These are phyloP conservation scores for Teunomyces funiuensis DNA, from an alignment of 805 yeast species.

Conservation along the genomic window DNA sequence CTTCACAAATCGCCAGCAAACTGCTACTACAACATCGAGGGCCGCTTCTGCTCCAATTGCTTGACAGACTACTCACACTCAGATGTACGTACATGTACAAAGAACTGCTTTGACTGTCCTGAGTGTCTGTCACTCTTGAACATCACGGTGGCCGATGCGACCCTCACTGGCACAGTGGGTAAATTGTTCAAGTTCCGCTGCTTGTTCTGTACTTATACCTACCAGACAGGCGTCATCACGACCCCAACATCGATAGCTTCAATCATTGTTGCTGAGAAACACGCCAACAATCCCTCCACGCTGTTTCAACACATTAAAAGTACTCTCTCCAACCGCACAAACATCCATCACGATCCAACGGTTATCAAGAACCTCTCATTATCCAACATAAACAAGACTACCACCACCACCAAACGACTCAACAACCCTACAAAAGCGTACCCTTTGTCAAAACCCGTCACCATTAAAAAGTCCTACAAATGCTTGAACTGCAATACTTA, in stretches of 20 bases:
- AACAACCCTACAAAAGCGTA: not conserved
- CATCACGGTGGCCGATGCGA: conserved; percentile 20
- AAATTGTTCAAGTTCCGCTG: conserved; percentile 43
- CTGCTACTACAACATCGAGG: conserved; percentile 22
- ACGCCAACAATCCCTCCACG: not conserved
- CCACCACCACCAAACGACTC: not conserved
- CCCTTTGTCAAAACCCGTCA: conserved; percentile 12
- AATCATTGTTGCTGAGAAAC: conserved; percentile 20
- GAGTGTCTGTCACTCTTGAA: conserved; percentile 28
- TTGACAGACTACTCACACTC: conserved; percentile 32
- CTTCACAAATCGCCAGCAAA: conserved; percentile 27
- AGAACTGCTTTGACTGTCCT: conserved; percentile 43
- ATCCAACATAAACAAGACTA: conserved; percentile 6
- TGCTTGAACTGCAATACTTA: conserved; percentile 31
- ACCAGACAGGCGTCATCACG: conserved; percentile 33
- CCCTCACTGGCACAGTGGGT: conserved; percentile 15
- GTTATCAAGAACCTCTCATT: conserved; percentile 10
- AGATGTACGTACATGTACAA: conserved; percentile 26
- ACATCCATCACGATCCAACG: not conserved
- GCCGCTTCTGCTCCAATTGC: conserved; percentile 40
- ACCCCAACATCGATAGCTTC: conserved; percentile 42
- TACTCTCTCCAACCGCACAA: not conserved
- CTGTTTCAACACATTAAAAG: not conserved
- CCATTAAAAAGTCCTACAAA: conserved; percentile 22
- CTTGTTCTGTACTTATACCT: conserved; percentile 32